Evolutionary conservation across 805 yeast species (phyloP).

Genomic region (Kodamaea leandrae): DNA sequence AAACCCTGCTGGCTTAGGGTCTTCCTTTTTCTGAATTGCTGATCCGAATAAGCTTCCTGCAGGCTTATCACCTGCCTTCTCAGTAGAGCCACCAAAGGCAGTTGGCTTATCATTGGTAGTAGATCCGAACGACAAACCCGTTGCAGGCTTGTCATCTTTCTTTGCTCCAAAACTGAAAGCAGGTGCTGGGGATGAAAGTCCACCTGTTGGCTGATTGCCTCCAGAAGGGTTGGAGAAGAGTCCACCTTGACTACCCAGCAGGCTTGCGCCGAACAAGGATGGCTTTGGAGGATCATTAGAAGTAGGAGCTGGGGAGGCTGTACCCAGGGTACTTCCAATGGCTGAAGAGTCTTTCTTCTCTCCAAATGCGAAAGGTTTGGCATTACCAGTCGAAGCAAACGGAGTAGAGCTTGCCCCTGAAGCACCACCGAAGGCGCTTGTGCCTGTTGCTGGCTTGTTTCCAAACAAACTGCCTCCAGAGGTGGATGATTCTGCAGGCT

Average conservation of each 20-base stretch:
- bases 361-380: too few species aligned
- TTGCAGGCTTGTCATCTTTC: conserved; percentile 7
- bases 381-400: too few species aligned
- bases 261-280: too few species aligned
- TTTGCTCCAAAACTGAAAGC: conserved; percentile 15
- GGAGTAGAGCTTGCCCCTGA: not conserved
- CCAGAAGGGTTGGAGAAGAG: not conserved
- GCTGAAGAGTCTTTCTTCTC: too few species aligned
- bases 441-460: not conserved
- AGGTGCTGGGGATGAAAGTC: not conserved
- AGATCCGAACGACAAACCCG: too few species aligned
- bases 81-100: conserved; percentile 4
- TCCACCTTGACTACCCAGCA: too few species aligned
- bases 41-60: too few species aligned
- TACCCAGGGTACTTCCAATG: too few species aligned
- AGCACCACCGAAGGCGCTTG: not conserved
- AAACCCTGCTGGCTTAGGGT: conserved; percentile 12
- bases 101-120: not conserved
- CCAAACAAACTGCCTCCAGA: conserved; percentile 1
- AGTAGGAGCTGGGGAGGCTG: not conserved
- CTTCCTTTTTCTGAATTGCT: too few species aligned
- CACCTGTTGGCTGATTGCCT: not conserved
- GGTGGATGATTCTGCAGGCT: not conserved
- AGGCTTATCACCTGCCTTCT: conserved; percentile 13
- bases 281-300: too few species aligned